Percentiles rank a stretch among this genome's conserved stretches.
These are phyloP conservation scores for Starmerella vaccinii DNA, from an alignment of 805 yeast genomes.

Conservation along the genomic window DNA sequence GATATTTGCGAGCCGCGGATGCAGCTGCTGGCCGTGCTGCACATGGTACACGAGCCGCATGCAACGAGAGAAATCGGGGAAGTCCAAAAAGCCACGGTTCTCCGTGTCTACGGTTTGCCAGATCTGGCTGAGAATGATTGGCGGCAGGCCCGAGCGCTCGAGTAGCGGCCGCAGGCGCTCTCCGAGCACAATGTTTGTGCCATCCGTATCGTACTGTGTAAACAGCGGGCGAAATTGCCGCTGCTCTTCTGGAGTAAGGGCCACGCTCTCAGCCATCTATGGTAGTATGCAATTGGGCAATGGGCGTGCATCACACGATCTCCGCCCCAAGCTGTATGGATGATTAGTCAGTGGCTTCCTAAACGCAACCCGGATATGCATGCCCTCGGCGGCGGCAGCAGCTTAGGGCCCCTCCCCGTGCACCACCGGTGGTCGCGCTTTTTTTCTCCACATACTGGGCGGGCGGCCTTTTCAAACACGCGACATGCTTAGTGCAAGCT, in stretches of 20 bases:
- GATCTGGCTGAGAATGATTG: slow-evolving; percentile 70
- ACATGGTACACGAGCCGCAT: slow-evolving; percentile 82
- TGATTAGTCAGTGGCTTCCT: not conserved
- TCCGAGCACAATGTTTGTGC: slow-evolving; percentile 76
- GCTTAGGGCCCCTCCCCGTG: no score
- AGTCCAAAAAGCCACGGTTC: slow-evolving; percentile 74
- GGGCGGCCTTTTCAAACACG: no score
- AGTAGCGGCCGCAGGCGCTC: slow-evolving; percentile 72
- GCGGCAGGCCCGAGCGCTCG: slow-evolving; percentile 75
- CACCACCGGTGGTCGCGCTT: no score
- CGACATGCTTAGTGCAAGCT: no score
- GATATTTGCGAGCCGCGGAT: slow-evolving; percentile 42
- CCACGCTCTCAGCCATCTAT: slow-evolving; percentile 18
- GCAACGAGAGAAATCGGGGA: slow-evolving; percentile 71
- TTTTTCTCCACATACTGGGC: no score
- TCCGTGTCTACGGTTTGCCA: slow-evolving; percentile 93
- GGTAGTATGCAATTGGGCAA: slow-evolving; percentile 1
- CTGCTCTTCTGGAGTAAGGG: slow-evolving; percentile 65
- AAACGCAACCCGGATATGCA: not conserved
- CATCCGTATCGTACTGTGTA: slow-evolving; percentile 66
- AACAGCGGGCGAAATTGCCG: slow-evolving; percentile 64
- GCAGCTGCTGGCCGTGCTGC: slow-evolving; percentile 58
- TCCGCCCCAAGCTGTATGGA: not conserved
- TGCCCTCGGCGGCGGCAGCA: not conserved
- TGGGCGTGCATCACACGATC: not conserved